These are phyloP conservation scores for Fusarium camptoceras DNA, from an alignment of 2,329 filamentous ascomycete genomes.

Conservation along the genomic window DNA sequence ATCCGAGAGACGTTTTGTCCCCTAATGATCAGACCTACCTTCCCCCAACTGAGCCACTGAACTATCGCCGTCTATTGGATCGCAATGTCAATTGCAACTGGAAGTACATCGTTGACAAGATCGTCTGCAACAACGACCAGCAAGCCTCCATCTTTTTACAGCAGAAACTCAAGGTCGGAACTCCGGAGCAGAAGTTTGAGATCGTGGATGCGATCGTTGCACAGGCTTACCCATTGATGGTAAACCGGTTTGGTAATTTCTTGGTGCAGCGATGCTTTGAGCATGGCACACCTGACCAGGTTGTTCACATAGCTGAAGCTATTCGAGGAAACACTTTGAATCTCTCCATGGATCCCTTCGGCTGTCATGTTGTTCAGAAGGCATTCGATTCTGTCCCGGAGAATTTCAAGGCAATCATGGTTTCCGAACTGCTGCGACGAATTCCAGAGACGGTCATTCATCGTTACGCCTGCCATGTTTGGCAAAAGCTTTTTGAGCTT, in stretches of 20 bases:
- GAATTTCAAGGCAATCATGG: constrained; percentile 98
- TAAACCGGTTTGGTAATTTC: constrained; percentile 99
- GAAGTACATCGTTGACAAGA: constrained; percentile 99
- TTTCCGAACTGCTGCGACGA: constrained; percentile 93
- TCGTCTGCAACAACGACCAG: constrained; percentile 98
- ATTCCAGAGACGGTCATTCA: constrained; percentile 99
- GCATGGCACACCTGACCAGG: constrained; percentile 93
- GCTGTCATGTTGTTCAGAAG: constrained; percentile 98
- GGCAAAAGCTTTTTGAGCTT: constrained; percentile 99
- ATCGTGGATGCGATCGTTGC: constrained; percentile 97
- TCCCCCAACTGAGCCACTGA: constrained; percentile 88
- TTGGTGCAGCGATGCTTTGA: constrained; percentile 98
- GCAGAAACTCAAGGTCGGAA: constrained; percentile 98
- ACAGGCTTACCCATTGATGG: constrained; percentile 95
- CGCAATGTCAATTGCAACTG: constrained; percentile 98
- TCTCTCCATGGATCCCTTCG: constrained; percentile 98
- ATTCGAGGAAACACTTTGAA: constrained; percentile 94
- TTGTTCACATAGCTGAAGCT: constrained; percentile 92
- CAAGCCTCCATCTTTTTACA: constrained; percentile 99
- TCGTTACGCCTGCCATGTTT: constrained; percentile 98
- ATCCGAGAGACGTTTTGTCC: constrained; percentile 55
- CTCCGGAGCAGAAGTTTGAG: constrained; percentile 93
- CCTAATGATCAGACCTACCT: constrained; percentile 80
- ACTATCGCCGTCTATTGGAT: constrained; percentile 94
- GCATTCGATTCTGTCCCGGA: constrained; percentile 98